Percentiles rank a stretch among this genome's conserved stretches.
Conservation (phyloP, 768 basidiomycete species). For the Naganishia vaughanmartiniae region DNA sequence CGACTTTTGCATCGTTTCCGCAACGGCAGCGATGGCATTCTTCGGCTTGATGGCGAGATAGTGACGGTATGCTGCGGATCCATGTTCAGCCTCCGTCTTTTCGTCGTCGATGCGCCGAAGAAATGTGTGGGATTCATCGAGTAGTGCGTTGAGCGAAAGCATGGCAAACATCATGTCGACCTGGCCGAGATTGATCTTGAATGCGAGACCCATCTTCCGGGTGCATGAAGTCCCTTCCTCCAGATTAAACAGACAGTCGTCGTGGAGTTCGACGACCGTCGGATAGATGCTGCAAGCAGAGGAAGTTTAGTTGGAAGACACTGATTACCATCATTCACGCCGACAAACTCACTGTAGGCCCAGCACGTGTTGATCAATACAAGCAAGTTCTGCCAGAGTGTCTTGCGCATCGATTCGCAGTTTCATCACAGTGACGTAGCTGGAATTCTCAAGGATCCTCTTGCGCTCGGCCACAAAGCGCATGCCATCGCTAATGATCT, state of each 20-base stretch:
- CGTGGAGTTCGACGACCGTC: slow-evolving; percentile 41
- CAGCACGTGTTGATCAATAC: slow-evolving; percentile 41
- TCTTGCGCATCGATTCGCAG: slow-evolving; percentile 41
- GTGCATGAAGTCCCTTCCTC: neutral
- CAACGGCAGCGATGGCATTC: slow-evolving; percentile 36
- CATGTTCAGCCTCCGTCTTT: slow-evolving; percentile 38
- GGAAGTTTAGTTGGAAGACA: neutral
- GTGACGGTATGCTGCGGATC: slow-evolving; percentile 41
- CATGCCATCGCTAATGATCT: slow-evolving; percentile 38
- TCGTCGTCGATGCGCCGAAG: slow-evolving; percentile 39
- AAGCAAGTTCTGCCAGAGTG: slow-evolving; percentile 37
- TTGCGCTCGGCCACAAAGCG: slow-evolving; percentile 39
- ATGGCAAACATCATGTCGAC: slow-evolving; percentile 46
- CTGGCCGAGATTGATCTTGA: slow-evolving; percentile 45
- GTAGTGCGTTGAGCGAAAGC: slow-evolving; percentile 40
- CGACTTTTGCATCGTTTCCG: slow-evolving; percentile 43
- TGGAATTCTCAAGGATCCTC: slow-evolving; percentile 30
- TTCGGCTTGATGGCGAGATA: slow-evolving; percentile 37
- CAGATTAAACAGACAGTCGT: slow-evolving; percentile 43
- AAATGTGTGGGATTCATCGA: slow-evolving; percentile 34
- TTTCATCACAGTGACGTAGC: slow-evolving; percentile 37
- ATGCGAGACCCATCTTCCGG: slow-evolving; percentile 39
- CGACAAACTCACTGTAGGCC: slow-evolving; percentile 39
- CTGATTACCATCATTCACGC: neutral
- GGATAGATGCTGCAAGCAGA: slow-evolving; percentile 38